Percentiles rank a stretch among this genome's conserved stretches.
Evolutionary conservation across 495 filamentous ascomycete species (phyloP).

Genomic region (Tuber microsphaerosporum): DNA sequence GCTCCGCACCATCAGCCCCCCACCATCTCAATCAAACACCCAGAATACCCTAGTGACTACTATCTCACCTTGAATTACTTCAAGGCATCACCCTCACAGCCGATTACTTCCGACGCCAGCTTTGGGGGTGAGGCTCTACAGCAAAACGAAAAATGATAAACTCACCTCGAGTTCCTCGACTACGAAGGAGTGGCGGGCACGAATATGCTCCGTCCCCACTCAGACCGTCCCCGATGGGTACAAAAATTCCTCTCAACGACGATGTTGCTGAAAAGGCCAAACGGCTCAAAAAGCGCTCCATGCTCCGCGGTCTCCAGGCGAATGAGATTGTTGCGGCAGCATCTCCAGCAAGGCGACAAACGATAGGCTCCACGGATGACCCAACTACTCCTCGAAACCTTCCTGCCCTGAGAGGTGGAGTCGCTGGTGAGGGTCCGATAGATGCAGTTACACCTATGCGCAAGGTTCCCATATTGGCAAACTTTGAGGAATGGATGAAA

Average conservation of each 20-base stretch:
- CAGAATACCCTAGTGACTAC: not conserved
- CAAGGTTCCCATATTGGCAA: constrained; percentile 87
- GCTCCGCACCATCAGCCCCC: not conserved
- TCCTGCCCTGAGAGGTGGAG: constrained; percentile 48
- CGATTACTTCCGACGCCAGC: not conserved
- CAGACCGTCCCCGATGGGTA: constrained; percentile 23
- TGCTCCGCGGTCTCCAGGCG: constrained; percentile 82
- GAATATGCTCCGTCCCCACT: constrained; percentile 21
- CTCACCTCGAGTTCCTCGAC: not conserved
- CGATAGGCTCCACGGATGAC: constrained; percentile 52
- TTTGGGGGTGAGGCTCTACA: not conserved
- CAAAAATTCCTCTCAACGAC: constrained; percentile 81
- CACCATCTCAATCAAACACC: not conserved
- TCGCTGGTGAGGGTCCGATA: constrained; percentile 49
- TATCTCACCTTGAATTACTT: not conserved
- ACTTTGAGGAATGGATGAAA: constrained; percentile 99
- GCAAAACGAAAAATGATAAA: not conserved
- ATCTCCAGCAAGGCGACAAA: constrained; percentile 70
- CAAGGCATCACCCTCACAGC: not conserved
- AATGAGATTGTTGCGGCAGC: constrained; percentile 85
- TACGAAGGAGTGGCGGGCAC: not conserved
- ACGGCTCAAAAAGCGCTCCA: constrained; percentile 78
- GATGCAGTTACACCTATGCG: constrained; percentile 91
- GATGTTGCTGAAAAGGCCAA: constrained; percentile 86
- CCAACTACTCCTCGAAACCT: constrained; percentile 52